Base-by-base conservation (phyloP, 441 rosid genomes). In the Biscutella laevigata region DNA sequence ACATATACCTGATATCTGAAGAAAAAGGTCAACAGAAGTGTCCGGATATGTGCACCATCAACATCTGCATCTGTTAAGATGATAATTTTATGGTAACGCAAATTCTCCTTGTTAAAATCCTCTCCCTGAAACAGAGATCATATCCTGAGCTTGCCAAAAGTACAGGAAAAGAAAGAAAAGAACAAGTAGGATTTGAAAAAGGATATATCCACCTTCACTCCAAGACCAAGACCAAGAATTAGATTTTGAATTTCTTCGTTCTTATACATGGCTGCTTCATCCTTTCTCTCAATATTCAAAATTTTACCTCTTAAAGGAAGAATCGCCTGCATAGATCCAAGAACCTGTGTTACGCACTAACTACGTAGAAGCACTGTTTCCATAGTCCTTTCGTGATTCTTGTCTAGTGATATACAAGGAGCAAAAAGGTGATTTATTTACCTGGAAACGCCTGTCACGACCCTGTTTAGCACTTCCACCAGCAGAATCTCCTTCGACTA, bases 391-490 rank as follows among this genome's bases (percentile, higher is more conserved):
- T 17, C 20, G 8, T 4, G 20, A 32, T 39, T 19, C 25, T 17
- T 44, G 19, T 54, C 43, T 36, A 28, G n/a, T 21, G 29, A 30
- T 42, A 30, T 50, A 7, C 21, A n/a, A n/a, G 40, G 52, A 26
- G 46, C 38, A 26, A 4, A 24, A 33, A n/a, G n/a, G n/a, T 17
- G 24, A 12, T 22, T n/a, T 36, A 3, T n/a, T 24, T 29, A 88
- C 99, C 88, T 92, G 99, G 73, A 88, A 88, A 38, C 94, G 88
- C 66, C 99, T 81, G 74, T 92, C 97, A 57, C 97, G 95, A 27
- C 97, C 99, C 67, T 88, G 99, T 76, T 92, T 92, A 29, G 97
- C 99, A 64, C 99, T 92, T 58, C 97, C 97, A 36, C 99, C 99
- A 46, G 96, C 98, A 14, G 97, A 92, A 74, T 92, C 95, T 48